Percentiles rank a stretch among this genome's conserved stretches.
phyloP scores from a whole-genome alignment of 129 eudicot genomes.

The Flaveria linearis region DNA sequence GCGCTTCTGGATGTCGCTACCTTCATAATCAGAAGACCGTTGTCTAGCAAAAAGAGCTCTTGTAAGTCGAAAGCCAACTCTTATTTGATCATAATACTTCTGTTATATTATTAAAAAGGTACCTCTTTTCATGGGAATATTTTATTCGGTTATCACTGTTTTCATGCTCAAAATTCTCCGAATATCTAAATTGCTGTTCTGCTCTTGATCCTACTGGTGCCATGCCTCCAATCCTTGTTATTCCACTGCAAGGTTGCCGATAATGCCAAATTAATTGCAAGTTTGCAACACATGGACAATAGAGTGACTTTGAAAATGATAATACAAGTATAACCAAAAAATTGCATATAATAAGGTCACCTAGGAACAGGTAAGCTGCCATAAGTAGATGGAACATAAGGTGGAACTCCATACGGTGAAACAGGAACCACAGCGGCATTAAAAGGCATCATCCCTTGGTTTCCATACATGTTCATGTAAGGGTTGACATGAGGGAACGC shows the following conservation, averaged over 20 bases:
- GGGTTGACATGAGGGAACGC: constrained; percentile 52
- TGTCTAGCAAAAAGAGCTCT: constrained; percentile 40
- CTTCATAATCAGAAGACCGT: constrained; percentile 44
- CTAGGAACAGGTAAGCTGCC: constrained; percentile 54
- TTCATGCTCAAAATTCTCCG: constrained; percentile 45
- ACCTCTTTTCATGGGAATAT: constrained; percentile 57
- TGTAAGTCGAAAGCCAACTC: constrained; percentile 18
- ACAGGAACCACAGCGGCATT: constrained; percentile 52
- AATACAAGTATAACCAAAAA: not conserved
- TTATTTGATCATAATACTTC: not conserved
- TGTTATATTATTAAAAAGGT: constrained; percentile 11
- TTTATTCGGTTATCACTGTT: constrained; percentile 43
- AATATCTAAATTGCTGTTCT: constrained; percentile 30
- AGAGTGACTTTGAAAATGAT: not conserved
- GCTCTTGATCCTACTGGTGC: constrained; percentile 31
- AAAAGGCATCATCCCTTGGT: constrained; percentile 69
- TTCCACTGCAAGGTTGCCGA: constrained; percentile 43
- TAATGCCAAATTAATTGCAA: constrained; percentile 19
- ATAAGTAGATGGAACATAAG: constrained; percentile 50
- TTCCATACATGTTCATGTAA: constrained; percentile 60
- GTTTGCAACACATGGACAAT: not conserved
- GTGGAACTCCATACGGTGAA: constrained; percentile 53
- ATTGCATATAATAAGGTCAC: constrained; percentile 41
- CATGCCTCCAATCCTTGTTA: constrained; percentile 47
- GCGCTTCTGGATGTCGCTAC: constrained; percentile 32